phyloP scores from a whole-genome alignment of 2,329 filamentous ascomycete genomes.

The Trichoderma guizhouense region DNA sequence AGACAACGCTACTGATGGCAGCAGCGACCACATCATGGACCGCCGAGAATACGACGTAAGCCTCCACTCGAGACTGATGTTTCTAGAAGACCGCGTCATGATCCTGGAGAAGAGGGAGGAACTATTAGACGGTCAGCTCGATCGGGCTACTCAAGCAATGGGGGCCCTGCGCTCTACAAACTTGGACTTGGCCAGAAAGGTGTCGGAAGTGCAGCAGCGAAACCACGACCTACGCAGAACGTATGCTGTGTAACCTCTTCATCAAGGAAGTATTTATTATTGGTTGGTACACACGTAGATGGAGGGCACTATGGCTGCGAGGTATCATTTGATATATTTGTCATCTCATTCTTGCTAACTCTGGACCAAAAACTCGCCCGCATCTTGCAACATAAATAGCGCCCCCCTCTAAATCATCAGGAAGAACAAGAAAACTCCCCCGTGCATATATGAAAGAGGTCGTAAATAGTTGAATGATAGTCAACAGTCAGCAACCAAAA shows the following conservation, averaged over 20 bases:
- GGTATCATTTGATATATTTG: conserved; percentile 2
- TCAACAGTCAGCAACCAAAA: neutral
- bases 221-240: conserved; percentile 8
- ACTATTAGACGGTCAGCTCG: neutral
- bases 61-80: conserved; percentile 1
- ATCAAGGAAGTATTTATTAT: neutral
- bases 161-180: conserved; percentile 1
- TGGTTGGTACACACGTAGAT: neutral
- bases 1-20: neutral
- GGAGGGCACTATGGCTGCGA: neutral
- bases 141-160: neutral
- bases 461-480: neutral
- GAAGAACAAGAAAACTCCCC: neutral
- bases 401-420: neutral
- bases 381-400: neutral
- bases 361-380: neutral
- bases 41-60: neutral
- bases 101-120: conserved; percentile 12
- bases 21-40: neutral
- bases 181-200: conserved; percentile 11
- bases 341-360: neutral
- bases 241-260: neutral
- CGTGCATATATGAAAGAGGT: neutral
- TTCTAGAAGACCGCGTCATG: conserved; percentile 12
- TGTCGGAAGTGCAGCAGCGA: conserved; percentile 15